Percentiles rank a stretch among this genome's conserved stretches.
phyloP scores from a whole-genome alignment of 192 early-diverging fungal species.

The Coemansia javaensis region DNA sequence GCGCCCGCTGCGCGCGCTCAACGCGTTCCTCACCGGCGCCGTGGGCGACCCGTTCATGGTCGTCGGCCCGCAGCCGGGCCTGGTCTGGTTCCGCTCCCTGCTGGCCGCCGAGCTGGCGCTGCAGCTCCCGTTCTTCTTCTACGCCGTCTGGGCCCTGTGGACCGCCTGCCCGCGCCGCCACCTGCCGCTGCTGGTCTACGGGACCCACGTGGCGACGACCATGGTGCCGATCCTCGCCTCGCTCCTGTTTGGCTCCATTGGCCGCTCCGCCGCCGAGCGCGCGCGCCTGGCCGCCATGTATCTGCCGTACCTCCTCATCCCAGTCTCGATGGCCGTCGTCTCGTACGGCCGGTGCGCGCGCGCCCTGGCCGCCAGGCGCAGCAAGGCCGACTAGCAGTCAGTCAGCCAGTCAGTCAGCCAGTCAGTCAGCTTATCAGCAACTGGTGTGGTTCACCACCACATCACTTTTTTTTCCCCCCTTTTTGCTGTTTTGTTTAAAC shows the following conservation, averaged over 20 bases:
- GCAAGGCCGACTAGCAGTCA: slow-evolving; percentile 5
- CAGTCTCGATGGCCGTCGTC: slow-evolving; percentile 51
- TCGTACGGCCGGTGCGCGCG: slow-evolving; percentile 24
- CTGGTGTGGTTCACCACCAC: too few relatives aligned
- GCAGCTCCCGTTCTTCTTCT: slow-evolving; percentile 70
- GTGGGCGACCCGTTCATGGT: slow-evolving; percentile 64
- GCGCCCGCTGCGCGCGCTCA: slow-evolving; percentile 23
- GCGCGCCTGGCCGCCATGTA: slow-evolving; percentile 54
- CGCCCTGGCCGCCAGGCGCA: neutral
- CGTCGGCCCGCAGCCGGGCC: slow-evolving; percentile 17
- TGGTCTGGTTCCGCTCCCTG: slow-evolving; percentile 64
- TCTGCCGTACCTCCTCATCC: slow-evolving; percentile 63
- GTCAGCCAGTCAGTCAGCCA: too few relatives aligned
- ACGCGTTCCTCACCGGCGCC: slow-evolving; percentile 46
- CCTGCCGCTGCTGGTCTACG: slow-evolving; percentile 58
- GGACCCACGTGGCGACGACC: slow-evolving; percentile 70
- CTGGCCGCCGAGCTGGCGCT: slow-evolving; percentile 57
- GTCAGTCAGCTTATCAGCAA: too few relatives aligned
- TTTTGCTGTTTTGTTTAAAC: too few relatives aligned
- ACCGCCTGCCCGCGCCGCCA: slow-evolving; percentile 23
- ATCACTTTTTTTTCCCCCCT: too few relatives aligned
- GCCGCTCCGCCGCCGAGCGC: slow-evolving; percentile 40
- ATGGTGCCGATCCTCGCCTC: slow-evolving; percentile 56
- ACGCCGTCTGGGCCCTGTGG: slow-evolving; percentile 55
- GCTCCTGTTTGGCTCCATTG: slow-evolving; percentile 49